phyloP scores from a whole-genome alignment of 139 green algal genomes.

The Chlamydomonas sp. region DNA sequence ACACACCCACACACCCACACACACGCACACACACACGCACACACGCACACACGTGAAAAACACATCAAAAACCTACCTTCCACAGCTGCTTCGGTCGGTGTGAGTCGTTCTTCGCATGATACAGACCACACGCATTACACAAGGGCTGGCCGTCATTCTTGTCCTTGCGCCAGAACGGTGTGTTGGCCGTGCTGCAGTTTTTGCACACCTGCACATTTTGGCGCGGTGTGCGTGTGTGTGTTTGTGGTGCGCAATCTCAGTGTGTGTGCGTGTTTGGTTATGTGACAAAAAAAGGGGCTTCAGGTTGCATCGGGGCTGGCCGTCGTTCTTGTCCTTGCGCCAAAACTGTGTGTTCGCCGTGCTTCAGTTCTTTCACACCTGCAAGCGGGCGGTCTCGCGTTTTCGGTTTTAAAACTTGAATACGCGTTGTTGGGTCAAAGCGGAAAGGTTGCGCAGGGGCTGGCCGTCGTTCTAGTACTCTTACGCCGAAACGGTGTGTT shows the following conservation, averaged over 20 bases:
- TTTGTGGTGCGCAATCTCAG: no score
- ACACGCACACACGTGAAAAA: not conserved
- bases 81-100: conserved; percentile 77
- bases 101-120: conserved; percentile 89
- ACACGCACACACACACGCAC: not conserved
- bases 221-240: no score
- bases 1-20: not conserved
- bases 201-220: conserved; percentile 82
- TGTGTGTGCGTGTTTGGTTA: conserved; percentile 80
- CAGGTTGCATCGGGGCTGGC: conserved; percentile 85
- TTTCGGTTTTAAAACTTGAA: no score
- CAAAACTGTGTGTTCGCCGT: conserved; percentile 86
- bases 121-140: conserved; percentile 95
- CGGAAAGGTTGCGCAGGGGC: conserved; percentile 87
- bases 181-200: conserved; percentile 81
- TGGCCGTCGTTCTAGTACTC: conserved; percentile 71
- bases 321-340: conserved; percentile 84
- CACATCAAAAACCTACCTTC: conserved; percentile 42
- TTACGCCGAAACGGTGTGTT: conserved; percentile 93
- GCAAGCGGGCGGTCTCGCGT: no score
- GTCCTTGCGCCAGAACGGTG: conserved; percentile 94
- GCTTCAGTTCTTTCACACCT: conserved; percentile 90
- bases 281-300: conserved; percentile 93
- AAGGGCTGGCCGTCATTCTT: conserved; percentile 72
- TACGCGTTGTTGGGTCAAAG: conserved; percentile 85